Base-by-base conservation (phyloP, 2,329 filamentous ascomycete species). In the Aaosphaeria pasadenensis region DNA sequence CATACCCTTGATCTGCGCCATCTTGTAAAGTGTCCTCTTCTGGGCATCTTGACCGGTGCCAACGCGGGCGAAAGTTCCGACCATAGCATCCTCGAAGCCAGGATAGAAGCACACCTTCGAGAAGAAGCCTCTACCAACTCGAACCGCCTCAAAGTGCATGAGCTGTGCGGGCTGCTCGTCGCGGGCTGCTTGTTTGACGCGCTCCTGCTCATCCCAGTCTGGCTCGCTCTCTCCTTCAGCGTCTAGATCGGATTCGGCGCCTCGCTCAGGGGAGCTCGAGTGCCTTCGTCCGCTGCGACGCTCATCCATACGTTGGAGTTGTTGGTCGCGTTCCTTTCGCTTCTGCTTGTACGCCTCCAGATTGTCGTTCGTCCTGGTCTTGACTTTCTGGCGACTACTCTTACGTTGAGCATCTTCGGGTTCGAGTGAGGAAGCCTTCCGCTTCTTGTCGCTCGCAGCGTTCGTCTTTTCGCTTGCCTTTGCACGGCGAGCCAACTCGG, bases 31-130 rank as follows among this genome's bases (percentile, higher is more conserved):
- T 52, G 88, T 87, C 50, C 85, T 77, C 4, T 87, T 86, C 4
- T 82, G 88, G 24, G 85, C 79, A 64, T 95, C 87, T 9, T 86
- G 80, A 1, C 91, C 92, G 48, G 96, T 83, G 53, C 86, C 88
- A 55, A 97, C 84, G 44, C 94, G 88, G 35, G 87, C 86, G 67
- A 88, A 99, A 70, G 91, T 95, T 44, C 90, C 90, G 11, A 78
- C 83, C 60, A 96, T 88, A 30, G 87, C 81, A 6, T 87, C 76
- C 47, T 95, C 88, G 57, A 99, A 96, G 4, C 86, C 86, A 7
- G 94, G 94, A 58, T 91, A 92, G 74, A 95, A 96, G 77, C 91
- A 96, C 47, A 96, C 87, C 62, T 92, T 85, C 5, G 88, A 87
- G 68, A 99, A 96, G 63, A 91, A 88, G 57, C 83, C 87, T 53